Percentiles rank a stretch among this genome's conserved stretches.
Evolutionary conservation across 2,329 filamentous ascomycete species (phyloP).

Genomic region (Mycocentrospora acerina): DNA sequence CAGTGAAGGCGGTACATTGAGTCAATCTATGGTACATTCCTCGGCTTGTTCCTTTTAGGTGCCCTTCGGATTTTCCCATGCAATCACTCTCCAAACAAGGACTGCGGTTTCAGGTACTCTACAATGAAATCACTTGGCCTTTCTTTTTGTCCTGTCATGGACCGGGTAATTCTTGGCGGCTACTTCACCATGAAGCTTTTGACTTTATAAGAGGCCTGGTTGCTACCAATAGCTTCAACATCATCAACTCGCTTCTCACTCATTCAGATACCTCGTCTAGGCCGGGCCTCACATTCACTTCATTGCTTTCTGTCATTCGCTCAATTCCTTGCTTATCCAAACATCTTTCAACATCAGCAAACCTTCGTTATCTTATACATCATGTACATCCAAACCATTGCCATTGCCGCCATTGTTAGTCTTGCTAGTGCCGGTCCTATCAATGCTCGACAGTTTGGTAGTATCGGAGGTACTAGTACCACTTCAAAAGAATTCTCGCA

Average conservation of each 20-base stretch:
- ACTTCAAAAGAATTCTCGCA: slow-evolving; percentile 43
- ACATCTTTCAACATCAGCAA: neutral
- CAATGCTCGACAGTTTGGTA: slow-evolving; percentile 24
- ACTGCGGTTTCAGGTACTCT: no score
- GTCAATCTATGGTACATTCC: no score
- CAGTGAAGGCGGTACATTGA: no score
- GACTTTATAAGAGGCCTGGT: no score
- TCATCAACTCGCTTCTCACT: neutral
- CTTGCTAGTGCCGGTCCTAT: slow-evolving; percentile 25
- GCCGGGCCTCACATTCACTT: neutral
- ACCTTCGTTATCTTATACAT: neutral
- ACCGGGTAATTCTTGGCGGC: no score
- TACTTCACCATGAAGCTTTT: no score
- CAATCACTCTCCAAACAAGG: no score
- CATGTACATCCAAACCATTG: slow-evolving; percentile 30
- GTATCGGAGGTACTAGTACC: slow-evolving; percentile 19
- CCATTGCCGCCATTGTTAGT: slow-evolving; percentile 22
- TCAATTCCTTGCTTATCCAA: slow-evolving; percentile 2
- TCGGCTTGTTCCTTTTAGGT: no score
- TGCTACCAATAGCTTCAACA: no score
- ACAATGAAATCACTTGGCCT: no score
- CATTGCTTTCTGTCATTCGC: slow-evolving; percentile 3
- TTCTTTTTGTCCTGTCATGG: no score
- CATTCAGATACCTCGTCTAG: neutral
- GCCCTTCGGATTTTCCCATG: no score